Evolutionary conservation across 2,329 filamentous ascomycete species (phyloP), one percentile per base, ranked within the genome.

Genomic region (Trichothecium sympodiale): DNA sequence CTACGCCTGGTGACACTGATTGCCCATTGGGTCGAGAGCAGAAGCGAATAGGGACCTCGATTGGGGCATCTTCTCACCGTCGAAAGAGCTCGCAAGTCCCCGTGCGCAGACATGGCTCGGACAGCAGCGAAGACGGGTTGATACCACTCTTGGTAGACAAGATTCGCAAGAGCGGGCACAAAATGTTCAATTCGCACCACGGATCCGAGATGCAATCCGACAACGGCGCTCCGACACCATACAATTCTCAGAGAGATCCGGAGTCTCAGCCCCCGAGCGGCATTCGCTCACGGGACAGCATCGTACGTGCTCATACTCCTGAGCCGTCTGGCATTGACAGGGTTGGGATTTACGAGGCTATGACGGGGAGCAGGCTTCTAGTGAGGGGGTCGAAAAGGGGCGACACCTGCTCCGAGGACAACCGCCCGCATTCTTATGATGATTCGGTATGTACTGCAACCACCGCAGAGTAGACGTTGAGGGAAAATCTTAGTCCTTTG

Each of bases 341-440:
- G 8, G 35, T 37, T 20, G 43, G 46, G 8, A 49, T 50, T 25
- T 45, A 50, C 14, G 46, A 50, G 20, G 46, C 46, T 3, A 43
- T 52, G 38, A 46, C 45, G 3, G 45, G 43, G 12, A 43, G 45
- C 14, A 47, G 41, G 18, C 36, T 41, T 13, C 30, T 38, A 1
- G 30, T 29, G 8, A 32, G 32, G 16, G 39, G n/a, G n/a, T n/a
- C 36, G 10, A 33, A 40, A n/a, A 40, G 41, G 29, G 38, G 43
- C 8, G 34, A 38, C 12, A 46, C 43, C 8, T 58, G 56, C 31
- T 57, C 54, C 5, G 56, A 59, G 36, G 56, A 58, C 25, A 43
- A 51, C 25, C 41, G 42, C 26, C 53, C 53, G 13, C 54, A 58
- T 31, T 34, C 49, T 6, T 58, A 52, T 20, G 45, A 46, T 28